These are phyloP conservation scores for Aspergillus asperescens DNA, from an alignment of 495 filamentous ascomycete species.

Conservation along the genomic window DNA sequence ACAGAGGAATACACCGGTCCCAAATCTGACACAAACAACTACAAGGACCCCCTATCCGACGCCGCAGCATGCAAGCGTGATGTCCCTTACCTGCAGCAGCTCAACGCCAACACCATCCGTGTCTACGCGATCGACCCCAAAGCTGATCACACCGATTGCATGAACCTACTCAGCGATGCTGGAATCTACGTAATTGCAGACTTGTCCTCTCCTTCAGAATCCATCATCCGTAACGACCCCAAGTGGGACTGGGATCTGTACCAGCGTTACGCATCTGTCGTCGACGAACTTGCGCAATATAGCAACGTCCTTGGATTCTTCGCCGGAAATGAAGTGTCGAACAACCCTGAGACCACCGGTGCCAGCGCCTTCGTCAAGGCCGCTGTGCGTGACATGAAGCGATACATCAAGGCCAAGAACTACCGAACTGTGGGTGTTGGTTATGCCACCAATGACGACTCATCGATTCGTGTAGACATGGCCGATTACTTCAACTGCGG, in stretches of 20 bases:
- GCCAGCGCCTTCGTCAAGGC: constrained; percentile 92
- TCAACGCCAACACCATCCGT: constrained; percentile 82
- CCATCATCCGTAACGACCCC: constrained; percentile 76
- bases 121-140: constrained; percentile 85
- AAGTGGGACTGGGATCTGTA: constrained; percentile 71
- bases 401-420: constrained; percentile 71
- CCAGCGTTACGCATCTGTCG: constrained; percentile 68
- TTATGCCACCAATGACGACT: constrained; percentile 88
- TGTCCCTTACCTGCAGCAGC: constrained; percentile 64
- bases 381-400: constrained; percentile 86
- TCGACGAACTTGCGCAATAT: constrained; percentile 73
- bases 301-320: constrained; percentile 90
- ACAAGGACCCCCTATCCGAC: constrained; percentile 67
- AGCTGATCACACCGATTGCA: constrained; percentile 69
- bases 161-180: constrained; percentile 70
- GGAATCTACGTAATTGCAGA: constrained; percentile 94
- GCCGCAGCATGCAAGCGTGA: constrained; percentile 64
- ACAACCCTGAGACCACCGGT: constrained; percentile 69
- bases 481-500: constrained; percentile 91
- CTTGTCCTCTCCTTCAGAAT: constrained; percentile 70
- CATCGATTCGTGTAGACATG: constrained; percentile 66
- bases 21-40: constrained; percentile 31
- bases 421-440: constrained; percentile 80
- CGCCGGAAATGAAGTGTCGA: constrained; percentile 91
- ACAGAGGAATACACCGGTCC: constrained; percentile 45